These are phyloP conservation scores for Microdochium nivale DNA, from an alignment of 2,329 filamentous ascomycete species.

Conservation along the genomic window DNA sequence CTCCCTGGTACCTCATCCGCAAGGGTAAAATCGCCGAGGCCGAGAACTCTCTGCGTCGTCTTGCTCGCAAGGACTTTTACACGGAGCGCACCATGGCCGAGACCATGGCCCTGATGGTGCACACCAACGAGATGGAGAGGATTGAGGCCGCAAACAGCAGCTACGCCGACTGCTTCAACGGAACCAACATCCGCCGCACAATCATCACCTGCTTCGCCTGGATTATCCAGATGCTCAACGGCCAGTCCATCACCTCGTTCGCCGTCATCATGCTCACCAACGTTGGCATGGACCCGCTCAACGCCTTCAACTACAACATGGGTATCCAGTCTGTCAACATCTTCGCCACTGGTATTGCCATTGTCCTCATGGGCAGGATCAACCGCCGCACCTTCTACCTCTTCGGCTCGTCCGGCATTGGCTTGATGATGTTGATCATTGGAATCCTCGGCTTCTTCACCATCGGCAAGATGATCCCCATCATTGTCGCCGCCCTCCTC, in stretches of 20 bases:
- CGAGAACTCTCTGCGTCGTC: conserved; percentile 15
- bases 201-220: conserved; percentile 19
- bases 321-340: conserved; percentile 37
- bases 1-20: conserved; percentile 26
- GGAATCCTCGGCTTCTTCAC: conserved; percentile 28
- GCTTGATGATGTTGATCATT: conserved; percentile 29
- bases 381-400: conserved; percentile 32
- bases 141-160: conserved; percentile 17
- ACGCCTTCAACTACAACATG: conserved; percentile 37
- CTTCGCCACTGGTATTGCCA: conserved; percentile 29
- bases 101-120: conserved; percentile 28
- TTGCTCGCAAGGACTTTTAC: conserved; percentile 21
- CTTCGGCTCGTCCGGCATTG: conserved; percentile 28
- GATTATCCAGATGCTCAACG: conserved; percentile 15
- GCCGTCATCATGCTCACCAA: conserved; percentile 43
- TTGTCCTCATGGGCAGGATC: conserved; percentile 24
- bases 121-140: conserved; percentile 28
- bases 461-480: conserved; percentile 19
- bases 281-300: conserved; percentile 32
- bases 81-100: conserved; percentile 28
- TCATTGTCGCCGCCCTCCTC: conserved; percentile 15
- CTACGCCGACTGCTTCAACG: conserved; percentile 29
- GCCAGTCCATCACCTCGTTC: conserved; percentile 42
- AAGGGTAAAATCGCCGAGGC: conserved; percentile 18
- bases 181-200: conserved; percentile 23